Conservation (phyloP, 2,329 filamentous ascomycete genomes). For the Xylogone sp. region DNA sequence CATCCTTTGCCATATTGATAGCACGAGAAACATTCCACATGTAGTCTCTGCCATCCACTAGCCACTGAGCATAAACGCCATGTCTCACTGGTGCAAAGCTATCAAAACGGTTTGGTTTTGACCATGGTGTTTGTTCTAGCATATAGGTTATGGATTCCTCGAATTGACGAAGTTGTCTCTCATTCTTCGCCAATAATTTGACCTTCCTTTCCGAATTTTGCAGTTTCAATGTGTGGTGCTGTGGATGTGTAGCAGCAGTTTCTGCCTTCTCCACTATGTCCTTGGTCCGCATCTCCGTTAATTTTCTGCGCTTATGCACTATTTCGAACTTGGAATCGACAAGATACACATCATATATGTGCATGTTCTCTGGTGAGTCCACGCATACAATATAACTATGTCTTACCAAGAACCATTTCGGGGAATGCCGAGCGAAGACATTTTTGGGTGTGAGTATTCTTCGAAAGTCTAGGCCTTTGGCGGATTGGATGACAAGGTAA, state of each 20-base stretch:
- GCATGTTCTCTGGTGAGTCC: constrained; percentile 98
- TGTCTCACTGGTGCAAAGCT: constrained; percentile 90
- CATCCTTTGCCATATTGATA: constrained; percentile 94
- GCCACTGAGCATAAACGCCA: constrained; percentile 88
- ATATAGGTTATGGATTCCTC: constrained; percentile 89
- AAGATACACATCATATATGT: constrained; percentile 98
- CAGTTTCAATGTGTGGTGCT: constrained; percentile 85
- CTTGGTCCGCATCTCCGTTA: constrained; percentile 51
- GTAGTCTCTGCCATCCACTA: constrained; percentile 94
- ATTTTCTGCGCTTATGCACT: constrained; percentile 64
- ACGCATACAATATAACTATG: constrained; percentile 98
- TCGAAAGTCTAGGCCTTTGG: constrained; percentile 83
- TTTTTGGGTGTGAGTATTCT: constrained; percentile 74
- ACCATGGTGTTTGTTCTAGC: constrained; percentile 79
- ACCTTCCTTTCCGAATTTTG: constrained; percentile 89
- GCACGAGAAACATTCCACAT: constrained; percentile 99
- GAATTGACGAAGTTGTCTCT: constrained; percentile 85
- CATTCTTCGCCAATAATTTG: constrained; percentile 86
- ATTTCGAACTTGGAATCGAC: constrained; percentile 86
- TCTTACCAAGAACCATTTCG: constrained; percentile 97
- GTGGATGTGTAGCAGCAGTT: constrained; percentile 35
- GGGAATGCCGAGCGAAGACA: constrained; percentile 76
- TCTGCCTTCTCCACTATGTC: constrained; percentile 47
- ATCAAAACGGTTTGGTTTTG: constrained; percentile 77
- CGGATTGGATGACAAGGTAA: constrained; percentile 85